Percentiles rank a stretch among this genome's conserved stretches.
Evolutionary conservation across 805 yeast species (phyloP).

Genomic region (Saccharomycopsis javanensis): DNA sequence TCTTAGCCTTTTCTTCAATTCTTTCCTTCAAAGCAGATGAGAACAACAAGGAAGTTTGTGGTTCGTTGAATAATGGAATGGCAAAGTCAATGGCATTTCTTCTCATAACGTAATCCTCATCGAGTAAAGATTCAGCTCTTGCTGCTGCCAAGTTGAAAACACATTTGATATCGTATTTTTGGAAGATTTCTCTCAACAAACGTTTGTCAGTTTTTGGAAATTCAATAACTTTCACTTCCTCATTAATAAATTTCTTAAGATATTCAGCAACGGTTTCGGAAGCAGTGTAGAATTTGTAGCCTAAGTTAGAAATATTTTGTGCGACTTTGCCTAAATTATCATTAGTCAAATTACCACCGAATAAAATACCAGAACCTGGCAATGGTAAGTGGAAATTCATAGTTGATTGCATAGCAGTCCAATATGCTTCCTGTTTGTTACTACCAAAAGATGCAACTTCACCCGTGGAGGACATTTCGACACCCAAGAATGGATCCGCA

Average conservation of each 20-base stretch:
- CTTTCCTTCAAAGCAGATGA: conserved; percentile 73
- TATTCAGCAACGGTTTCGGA: conserved; percentile 63
- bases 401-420: conserved; percentile 94
- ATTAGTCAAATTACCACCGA: conserved; percentile 85
- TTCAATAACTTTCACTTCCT: conserved; percentile 48
- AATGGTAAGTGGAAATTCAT: conserved; percentile 93
- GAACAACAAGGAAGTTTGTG: conserved; percentile 81
- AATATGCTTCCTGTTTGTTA: conserved; percentile 81
- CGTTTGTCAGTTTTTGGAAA: conserved; percentile 93
- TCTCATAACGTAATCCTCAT: conserved; percentile 95
- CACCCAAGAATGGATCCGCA: conserved; percentile 98
- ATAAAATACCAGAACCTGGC: conserved; percentile 81
- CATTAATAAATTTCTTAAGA: conserved; percentile 39
- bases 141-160: conserved; percentile 89
- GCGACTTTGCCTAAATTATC: conserved; percentile 70
- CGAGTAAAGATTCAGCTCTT: conserved; percentile 76
- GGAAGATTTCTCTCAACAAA: conserved; percentile 87
- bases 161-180: conserved; percentile 68
- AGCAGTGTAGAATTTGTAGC: conserved; percentile 76
- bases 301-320: conserved; percentile 53
- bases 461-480: conserved; percentile 99
- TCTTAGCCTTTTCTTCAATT: conserved; percentile 41
- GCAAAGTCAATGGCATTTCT: conserved; percentile 98
- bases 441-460: conserved; percentile 96
- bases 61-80: conserved; percentile 93